Percentiles rank a stretch among this genome's conserved stretches.
Evolutionary conservation across 495 filamentous ascomycete genomes (phyloP).

Genomic region (Aspergillus conjunctus): DNA sequence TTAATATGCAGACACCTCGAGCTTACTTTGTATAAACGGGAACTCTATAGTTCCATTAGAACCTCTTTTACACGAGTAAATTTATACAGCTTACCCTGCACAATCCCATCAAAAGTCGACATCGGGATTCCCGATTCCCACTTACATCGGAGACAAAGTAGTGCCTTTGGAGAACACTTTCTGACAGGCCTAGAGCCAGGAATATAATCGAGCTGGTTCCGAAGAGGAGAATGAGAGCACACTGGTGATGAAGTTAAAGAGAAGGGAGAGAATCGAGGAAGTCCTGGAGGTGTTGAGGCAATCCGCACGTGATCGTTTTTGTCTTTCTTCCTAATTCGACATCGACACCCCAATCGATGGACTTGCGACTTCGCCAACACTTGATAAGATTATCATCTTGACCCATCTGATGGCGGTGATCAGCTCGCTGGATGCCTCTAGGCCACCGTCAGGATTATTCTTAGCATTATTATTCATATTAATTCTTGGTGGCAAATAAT

Average conservation of each 20-base stretch:
- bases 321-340: not conserved
- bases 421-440: not conserved
- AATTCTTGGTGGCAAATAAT: slow-evolving; percentile 13
- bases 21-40: slow-evolving; percentile 42
- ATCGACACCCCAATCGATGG: no score
- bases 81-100: slow-evolving; percentile 48
- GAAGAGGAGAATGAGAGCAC: not conserved
- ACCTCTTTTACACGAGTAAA: slow-evolving; percentile 9
- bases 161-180: not conserved
- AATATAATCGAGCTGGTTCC: not conserved
- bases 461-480: slow-evolving; percentile 8
- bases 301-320: slow-evolving; percentile 10
- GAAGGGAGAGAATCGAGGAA: not conserved
- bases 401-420: not conserved
- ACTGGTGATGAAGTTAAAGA: not conserved
- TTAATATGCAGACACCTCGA: no score
- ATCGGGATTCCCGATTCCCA: slow-evolving; percentile 38
- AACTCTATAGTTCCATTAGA: slow-evolving; percentile 38
- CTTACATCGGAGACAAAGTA: not conserved
- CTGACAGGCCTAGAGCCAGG: not conserved
- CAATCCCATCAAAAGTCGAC: slow-evolving; percentile 80
- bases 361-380: no score
- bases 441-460: not conserved
- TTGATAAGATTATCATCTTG: not conserved
- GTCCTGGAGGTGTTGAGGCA: not conserved